Evolutionary conservation across 2,329 filamentous ascomycete genomes (phyloP), one percentile per base, ranked within the genome.

Genomic region (Helotiales sp.): DNA sequence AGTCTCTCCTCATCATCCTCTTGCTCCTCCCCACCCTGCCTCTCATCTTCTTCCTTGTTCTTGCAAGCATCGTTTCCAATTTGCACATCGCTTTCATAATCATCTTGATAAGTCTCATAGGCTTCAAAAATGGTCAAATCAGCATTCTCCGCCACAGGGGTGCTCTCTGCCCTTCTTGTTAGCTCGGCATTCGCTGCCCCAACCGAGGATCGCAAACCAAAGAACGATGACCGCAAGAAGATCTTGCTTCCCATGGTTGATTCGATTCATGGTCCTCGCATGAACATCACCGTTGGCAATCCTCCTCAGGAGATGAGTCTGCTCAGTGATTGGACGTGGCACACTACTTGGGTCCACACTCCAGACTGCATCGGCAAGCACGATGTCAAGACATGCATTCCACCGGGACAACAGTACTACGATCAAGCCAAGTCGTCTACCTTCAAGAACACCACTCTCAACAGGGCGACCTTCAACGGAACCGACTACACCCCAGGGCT

Each of bases 241-340:
- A 66, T 66, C 52, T 52, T 62, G 22, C 59, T 66, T 15, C 64
- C 64, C 17, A 61, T 61, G 58, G 57, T 40, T 22, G 64, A 66
- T 8, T 59, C 50, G 13, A 61, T 47, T 47, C 64, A 66, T 26
- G 64, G 64, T 24, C 50, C 64, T n/a, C 28, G 52, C 13, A 62
- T 66, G 34, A 66, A 66, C 32, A 61, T 66, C 43, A 57, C 59
- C 7, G 58, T 66, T 7, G 64, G 64, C 10, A 63, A 61, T 11
- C 64, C 64, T 49, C 49, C 64, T 34, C 59, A 66, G 50, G 45
- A 50, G 7, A 61, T 66, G 28, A 54, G 58, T 11, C 34, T 66
- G 20, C 64, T 66, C 28, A 61, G 49, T 22, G 64, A 66, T 24
- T 66, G 64, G 64, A 62, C 64, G 17, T 66, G 64, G 64, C 64